Base-by-base conservation (phyloP, 768 basidiomycete genomes). In the Hysterangium stoloniferum region DNA sequence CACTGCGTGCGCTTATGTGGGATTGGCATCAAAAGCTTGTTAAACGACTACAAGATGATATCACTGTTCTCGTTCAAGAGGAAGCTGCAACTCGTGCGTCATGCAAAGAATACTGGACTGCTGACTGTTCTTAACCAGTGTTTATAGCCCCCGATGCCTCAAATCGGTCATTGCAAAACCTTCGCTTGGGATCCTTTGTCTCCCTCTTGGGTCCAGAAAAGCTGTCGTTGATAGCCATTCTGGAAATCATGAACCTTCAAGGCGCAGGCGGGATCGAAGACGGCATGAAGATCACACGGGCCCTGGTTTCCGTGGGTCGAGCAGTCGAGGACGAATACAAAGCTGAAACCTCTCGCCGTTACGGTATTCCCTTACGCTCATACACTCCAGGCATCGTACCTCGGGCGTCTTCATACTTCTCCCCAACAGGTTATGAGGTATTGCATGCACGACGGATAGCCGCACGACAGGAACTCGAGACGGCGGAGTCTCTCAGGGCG, bases 261-360 rank as follows among this genome's bases (percentile, higher is more conserved):
- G 84, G 86, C 5, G 71, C 77, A 1, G 86, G 88, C 5, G 87
- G 88, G 11, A 73, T 92, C n/a, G 58, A 71, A 0, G 79, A 83
- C 34, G 94, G 93, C 4, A 89, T 95, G 84, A 95, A 96, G 66
- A 84, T 90, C 0, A 77, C 92, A 1, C 75, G 90, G 0, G 89
- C 87, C 0, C 71, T 96, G 53, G 68, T 96, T 19, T 66, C 75
- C 0, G 76, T 97, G 19, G 95, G 94, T 0, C 80, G 76, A 52
- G 86, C 86, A 0, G 79, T 97, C 31, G 95, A 98, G 68, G 75
- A 79, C 44, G 94, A 98, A 70, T 87, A 93, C 71, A 86, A 93
- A 64, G 81, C 88, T 2, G 75, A 86, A 61, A 80, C 90, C 61
- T 84, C 82, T 28, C 43, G 44, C 28, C 20, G 25, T 12, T 45